Evolutionary conservation across 108 stramenopile species (phyloP).

Genomic region (Stephanodiscus minutulus): DNA sequence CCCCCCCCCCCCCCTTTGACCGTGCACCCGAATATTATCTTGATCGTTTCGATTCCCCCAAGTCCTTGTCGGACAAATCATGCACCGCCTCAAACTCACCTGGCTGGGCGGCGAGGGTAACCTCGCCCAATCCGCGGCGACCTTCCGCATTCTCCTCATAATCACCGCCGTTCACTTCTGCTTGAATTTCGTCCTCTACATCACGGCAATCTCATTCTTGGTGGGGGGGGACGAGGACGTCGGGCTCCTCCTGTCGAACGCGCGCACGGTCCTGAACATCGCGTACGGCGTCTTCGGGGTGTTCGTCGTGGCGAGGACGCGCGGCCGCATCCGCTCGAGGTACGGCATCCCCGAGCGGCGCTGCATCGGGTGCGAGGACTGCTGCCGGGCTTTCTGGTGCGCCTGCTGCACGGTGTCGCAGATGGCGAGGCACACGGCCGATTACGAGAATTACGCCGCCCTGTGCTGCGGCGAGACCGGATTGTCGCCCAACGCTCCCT

Average conservation of each 20-base stretch:
- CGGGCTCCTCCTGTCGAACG: background rate
- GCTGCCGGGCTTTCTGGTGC: conserved; percentile 62
- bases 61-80: conserved; percentile 54
- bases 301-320: conserved; percentile 48
- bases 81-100: conserved; percentile 52
- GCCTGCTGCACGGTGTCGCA: conserved; percentile 68
- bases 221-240: background rate
- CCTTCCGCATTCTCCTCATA: conserved; percentile 56
- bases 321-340: conserved; percentile 47
- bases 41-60: background rate
- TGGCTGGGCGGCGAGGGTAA: conserved; percentile 35
- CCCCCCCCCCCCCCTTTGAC: too few species aligned
- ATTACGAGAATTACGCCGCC: conserved; percentile 73
- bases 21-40: background rate
- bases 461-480: conserved; percentile 69
- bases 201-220: conserved; percentile 38
- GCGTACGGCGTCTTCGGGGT: conserved; percentile 32
- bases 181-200: conserved; percentile 31
- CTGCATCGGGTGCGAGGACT: conserved; percentile 50
- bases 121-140: conserved; percentile 30
- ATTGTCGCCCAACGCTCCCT: conserved; percentile 35
- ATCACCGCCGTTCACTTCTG: conserved; percentile 33
- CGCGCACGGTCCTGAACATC: conserved; percentile 20
- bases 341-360: conserved; percentile 61
- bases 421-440: conserved; percentile 76